A percentile compares a stretch with the other conserved stretches of the same genome.
phyloP scores from a whole-genome alignment of 1,284 basidiomycete species.

The Neolentinus lepideus region DNA sequence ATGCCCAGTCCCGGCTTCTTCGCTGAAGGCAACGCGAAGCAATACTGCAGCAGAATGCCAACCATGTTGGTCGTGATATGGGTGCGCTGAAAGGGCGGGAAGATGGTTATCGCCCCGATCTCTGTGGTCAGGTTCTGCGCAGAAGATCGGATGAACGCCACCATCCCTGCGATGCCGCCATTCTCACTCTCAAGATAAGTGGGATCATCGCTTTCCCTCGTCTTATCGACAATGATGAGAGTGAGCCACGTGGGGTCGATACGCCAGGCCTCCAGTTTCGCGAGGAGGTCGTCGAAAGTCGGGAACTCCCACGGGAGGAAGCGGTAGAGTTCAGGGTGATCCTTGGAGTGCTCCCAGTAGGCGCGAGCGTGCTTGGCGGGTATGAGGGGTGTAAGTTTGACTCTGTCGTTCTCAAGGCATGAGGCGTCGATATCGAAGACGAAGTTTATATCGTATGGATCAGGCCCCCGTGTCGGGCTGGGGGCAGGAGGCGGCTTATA shows the following conservation, averaged over 20 bases:
- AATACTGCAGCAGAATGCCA: conserved; percentile 23
- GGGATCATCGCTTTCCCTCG: conserved; percentile 9
- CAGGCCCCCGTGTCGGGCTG: background rate
- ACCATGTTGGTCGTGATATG: conserved; percentile 27
- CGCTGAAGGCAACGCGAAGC: conserved; percentile 16
- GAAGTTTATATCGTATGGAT: conserved; percentile 4
- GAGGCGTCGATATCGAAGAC: conserved; percentile 13
- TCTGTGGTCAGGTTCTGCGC: conserved; percentile 22
- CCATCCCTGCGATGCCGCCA: conserved; percentile 31
- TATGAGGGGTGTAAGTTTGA: conserved; percentile 26
- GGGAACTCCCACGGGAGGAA: conserved; percentile 35
- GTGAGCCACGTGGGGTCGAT: conserved; percentile 24
- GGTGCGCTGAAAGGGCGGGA: conserved; percentile 21
- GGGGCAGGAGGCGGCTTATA: background rate
- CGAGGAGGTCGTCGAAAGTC: conserved; percentile 25
- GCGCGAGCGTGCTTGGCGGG: conserved; percentile 15
- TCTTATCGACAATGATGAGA: conserved; percentile 44
- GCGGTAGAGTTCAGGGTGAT: conserved; percentile 7
- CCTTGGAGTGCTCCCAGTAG: conserved; percentile 7
- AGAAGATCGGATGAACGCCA: conserved; percentile 32
- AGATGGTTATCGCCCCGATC: conserved; percentile 1
- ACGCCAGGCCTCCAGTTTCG: conserved; percentile 18
- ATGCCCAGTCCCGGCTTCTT: conserved; percentile 20
- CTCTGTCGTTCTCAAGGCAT: conserved; percentile 19
- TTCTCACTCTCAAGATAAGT: background rate